A percentile compares a stretch with the other conserved stretches of the same genome.
phyloP scores from a whole-genome alignment of 2,329 filamentous ascomycete species.

The Cytospora mali region DNA sequence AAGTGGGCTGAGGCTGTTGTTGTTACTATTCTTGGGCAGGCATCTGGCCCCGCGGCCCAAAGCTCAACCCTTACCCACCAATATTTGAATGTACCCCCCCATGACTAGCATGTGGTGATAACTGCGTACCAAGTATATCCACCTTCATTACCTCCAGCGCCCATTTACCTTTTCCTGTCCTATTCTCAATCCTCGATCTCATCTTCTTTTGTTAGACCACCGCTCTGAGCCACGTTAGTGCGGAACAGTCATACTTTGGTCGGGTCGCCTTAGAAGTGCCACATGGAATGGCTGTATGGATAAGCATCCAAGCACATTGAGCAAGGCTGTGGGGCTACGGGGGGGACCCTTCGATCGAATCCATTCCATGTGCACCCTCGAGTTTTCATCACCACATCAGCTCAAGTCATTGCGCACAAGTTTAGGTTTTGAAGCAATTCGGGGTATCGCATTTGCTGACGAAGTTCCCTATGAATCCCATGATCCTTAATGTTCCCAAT shows the following conservation, averaged over 20 bases:
- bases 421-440: constrained; percentile 9
- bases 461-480: constrained; percentile 5
- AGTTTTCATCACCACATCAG: not conserved
- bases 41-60: constrained; percentile 10
- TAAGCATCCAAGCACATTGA: too few species aligned
- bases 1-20: constrained; percentile 18
- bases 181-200: too few species aligned
- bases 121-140: not conserved
- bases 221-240: too few species aligned
- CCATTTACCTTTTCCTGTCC: too few species aligned
- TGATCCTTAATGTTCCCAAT: not conserved
- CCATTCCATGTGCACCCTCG: not conserved
- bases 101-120: not conserved
- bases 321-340: too few species aligned
- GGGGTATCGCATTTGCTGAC: constrained; percentile 22
- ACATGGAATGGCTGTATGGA: too few species aligned
- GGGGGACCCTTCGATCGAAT: too few species aligned
- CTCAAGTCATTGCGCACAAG: not conserved
- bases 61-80: constrained; percentile 4
- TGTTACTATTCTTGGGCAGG: constrained; percentile 28
- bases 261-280: too few species aligned
- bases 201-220: too few species aligned
- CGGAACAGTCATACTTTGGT: too few species aligned
- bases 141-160: too few species aligned
- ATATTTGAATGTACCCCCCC: not conserved